Evolutionary conservation across 1,284 basidiomycete genomes (phyloP).

Genomic region (Erythrobasidium hasegawianum): DNA sequence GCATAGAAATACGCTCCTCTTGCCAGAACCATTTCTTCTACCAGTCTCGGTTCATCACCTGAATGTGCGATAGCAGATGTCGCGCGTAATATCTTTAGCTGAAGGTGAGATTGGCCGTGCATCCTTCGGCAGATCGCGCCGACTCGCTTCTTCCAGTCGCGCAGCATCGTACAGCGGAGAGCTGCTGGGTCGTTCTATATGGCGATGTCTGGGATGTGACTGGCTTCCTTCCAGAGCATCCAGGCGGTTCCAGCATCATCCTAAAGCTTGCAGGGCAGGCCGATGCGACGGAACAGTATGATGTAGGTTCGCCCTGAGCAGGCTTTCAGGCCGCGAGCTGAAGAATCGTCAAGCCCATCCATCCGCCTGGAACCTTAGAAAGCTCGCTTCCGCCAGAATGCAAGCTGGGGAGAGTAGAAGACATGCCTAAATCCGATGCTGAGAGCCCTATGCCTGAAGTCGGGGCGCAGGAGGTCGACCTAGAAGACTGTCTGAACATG

Average conservation of each 20-base stretch:
- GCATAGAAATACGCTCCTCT: too few relatives aligned
- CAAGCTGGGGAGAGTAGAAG: slow-evolving; percentile 41
- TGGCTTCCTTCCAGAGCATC: slow-evolving; percentile 42
- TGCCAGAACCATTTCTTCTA: too few relatives aligned
- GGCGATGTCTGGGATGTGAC: slow-evolving; percentile 47
- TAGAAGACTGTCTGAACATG: slow-evolving; percentile 40
- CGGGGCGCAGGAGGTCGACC: background rate
- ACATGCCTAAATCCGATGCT: slow-evolving; percentile 28
- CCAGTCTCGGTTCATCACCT: too few relatives aligned
- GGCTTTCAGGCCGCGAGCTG: too few relatives aligned
- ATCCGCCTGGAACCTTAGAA: slow-evolving; percentile 38
- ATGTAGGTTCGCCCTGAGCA: background rate
- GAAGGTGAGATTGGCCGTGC: too few relatives aligned
- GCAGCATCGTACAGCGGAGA: slow-evolving; percentile 44
- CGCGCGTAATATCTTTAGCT: too few relatives aligned
- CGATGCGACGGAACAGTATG: slow-evolving; percentile 41
- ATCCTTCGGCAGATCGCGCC: too few relatives aligned
- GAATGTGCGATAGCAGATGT: too few relatives aligned
- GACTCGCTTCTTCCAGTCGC: slow-evolving; percentile 3
- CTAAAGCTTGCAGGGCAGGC: slow-evolving; percentile 41
- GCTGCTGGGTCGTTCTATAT: slow-evolving; percentile 47
- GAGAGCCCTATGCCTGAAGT: background rate
- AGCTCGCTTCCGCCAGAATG: slow-evolving; percentile 36
- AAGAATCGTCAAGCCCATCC: slow-evolving; percentile 3
- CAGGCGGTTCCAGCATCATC: slow-evolving; percentile 40